Base-by-base conservation (phyloP, 352 stramenopile genomes). In the Stramenopiles sp. region DNA sequence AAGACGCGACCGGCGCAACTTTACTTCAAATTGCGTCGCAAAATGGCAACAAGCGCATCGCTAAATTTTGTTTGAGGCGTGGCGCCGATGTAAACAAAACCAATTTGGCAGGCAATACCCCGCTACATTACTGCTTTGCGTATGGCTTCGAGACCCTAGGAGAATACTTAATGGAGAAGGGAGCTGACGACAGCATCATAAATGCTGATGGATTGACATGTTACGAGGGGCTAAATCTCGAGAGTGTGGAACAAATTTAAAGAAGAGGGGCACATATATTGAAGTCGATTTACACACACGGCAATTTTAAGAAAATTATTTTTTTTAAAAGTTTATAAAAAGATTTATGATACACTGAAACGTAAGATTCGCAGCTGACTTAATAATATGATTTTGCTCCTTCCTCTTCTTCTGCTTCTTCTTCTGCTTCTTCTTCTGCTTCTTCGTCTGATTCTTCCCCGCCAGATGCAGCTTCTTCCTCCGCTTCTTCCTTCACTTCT, bases 161-260 rank as follows among this genome's bases (percentile, higher is more conserved):
- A 71, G 27, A 71, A 27, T 71, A 71, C 27, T 71, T 71, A 71
- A 71, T 71, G 27, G 27, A 71, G 55, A 71, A 71, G 55, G 55
- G 55, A 22, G 55, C 55, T 22, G 55, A 71, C 32, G 92, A 96
- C 83, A 92, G 91, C 81, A 82, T 97, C 25, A 75, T 91, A 32
- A 98, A 98, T 80, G 86, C 91, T 7, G 92, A 98, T 82, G 93
- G 94, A 0, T 88, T 98, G 32, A 97, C 93, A 0, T 97, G 92
- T 80, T 98, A 97, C 83, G 93, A 98, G 86, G 93, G 93, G 0
- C 83, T 97, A 30, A 93, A 83, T 33, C 89, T 93, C 76, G 90
- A 94, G 82, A 87, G 91, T 0, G 86, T 97, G 0, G 90, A 93
- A 30, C 80, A 85, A n/a, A n/a, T n/a, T n/a, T n/a, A n/a, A n/a